Conservation (phyloP, 2,329 filamentous ascomycete genomes). For the Trichophyton equinum region DNA sequence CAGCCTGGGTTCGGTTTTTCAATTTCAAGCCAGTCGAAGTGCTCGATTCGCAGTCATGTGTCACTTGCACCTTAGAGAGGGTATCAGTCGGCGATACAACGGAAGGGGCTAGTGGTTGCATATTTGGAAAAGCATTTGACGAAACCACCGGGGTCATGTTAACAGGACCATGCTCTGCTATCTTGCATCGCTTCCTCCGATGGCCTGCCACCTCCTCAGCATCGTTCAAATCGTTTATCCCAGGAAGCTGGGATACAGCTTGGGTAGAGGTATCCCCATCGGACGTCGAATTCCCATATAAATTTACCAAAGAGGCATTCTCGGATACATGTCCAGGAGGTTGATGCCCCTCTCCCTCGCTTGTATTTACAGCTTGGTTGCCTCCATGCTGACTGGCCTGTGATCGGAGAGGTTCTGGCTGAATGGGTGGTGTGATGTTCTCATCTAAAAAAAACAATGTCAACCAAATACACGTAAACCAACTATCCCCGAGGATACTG, state of each 20-base stretch:
- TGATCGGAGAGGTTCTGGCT: not conserved
- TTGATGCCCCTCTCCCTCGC: not conserved
- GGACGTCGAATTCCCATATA: not conserved
- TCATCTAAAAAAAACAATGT: not conserved
- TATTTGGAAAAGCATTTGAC: not conserved
- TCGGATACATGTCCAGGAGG: not conserved
- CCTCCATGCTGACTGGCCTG: not conserved
- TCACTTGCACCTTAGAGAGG: not conserved
- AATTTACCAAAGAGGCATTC: not conserved
- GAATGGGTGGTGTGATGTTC: not conserved
- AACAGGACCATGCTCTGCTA: not conserved
- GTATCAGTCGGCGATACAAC: not conserved
- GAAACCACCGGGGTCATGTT: not conserved
- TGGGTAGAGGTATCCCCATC: not conserved
- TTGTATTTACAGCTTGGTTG: not conserved
- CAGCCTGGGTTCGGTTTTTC: not conserved
- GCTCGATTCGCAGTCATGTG: not conserved
- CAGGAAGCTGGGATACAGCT: not conserved
- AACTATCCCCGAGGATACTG: constrained; percentile 2
- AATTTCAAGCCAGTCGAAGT: not conserved
- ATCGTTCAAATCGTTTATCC: not conserved
- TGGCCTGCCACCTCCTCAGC: not conserved
- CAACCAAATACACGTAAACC: not conserved
- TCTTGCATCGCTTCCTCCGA: not conserved
- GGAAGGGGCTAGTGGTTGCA: constrained; percentile 9